These are phyloP conservation scores for Ormosia emarginata DNA, from an alignment of 306 rosid genomes.

Conservation along the genomic window DNA sequence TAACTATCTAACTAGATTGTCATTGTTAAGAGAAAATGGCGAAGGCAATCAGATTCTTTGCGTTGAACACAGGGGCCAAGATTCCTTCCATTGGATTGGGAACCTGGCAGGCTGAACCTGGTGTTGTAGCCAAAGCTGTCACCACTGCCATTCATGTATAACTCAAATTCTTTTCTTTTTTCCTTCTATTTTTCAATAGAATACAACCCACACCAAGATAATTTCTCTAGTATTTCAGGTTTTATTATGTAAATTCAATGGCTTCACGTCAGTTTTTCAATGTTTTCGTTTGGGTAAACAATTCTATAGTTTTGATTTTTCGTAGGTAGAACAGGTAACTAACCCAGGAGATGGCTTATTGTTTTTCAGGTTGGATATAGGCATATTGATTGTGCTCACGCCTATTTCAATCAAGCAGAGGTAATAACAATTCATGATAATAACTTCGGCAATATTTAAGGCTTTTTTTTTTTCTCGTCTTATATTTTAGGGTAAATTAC, in stretches of 20 bases:
- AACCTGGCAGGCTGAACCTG: constrained; percentile 47
- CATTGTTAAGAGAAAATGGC: constrained; percentile 1
- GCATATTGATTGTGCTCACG: constrained; percentile 66
- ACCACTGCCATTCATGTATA: constrained; percentile 52
- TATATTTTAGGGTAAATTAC: too few relatives aligned
- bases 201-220: not conserved
- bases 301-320: not conserved
- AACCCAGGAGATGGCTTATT: not conserved
- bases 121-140: constrained; percentile 42
- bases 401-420: constrained; percentile 53
- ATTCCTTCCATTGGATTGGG: constrained; percentile 51
- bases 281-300: not conserved
- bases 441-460: not conserved
- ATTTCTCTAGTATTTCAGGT: not conserved
- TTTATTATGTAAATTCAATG: not conserved
- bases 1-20: not conserved
- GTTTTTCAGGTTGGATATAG: constrained; percentile 26
- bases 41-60: constrained; percentile 19
- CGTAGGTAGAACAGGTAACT: not conserved
- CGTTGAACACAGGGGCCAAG: not conserved
- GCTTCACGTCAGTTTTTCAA: not conserved
- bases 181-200: not conserved
- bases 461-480: not conserved
- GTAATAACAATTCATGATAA: constrained; percentile 6
- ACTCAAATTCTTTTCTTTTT: too few relatives aligned